phyloP scores from a whole-genome alignment of 176 grass and related monocot species.

The Themeda triandra region DNA sequence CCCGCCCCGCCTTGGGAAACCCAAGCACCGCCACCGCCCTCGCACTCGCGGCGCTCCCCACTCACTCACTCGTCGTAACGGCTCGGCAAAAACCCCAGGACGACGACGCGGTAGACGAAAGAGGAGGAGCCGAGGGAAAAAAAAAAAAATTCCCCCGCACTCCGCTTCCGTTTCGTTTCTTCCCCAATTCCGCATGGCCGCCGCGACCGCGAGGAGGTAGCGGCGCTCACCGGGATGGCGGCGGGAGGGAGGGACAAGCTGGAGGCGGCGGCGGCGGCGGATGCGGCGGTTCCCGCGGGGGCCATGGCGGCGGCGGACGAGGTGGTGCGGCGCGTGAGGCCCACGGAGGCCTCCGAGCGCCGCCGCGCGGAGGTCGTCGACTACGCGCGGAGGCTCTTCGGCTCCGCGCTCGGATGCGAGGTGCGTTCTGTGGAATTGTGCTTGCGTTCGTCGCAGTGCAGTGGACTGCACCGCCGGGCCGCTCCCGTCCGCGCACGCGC shows the following conservation, averaged over 20 bases:
- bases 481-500: background rate
- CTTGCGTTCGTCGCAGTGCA: background rate
- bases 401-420: slow-evolving; percentile 53
- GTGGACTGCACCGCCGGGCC: background rate
- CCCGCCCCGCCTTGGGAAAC: background rate
- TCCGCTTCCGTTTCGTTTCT: background rate
- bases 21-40: background rate
- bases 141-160: background rate
- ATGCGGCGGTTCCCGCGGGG: background rate
- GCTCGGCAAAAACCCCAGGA: slow-evolving; percentile 2
- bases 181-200: background rate
- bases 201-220: background rate
- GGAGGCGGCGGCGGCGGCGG: slow-evolving; percentile 14
- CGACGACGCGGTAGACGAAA: background rate
- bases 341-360: slow-evolving; percentile 59
- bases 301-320: slow-evolving; percentile 25
- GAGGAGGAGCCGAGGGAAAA: background rate
- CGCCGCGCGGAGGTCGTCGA: slow-evolving; percentile 44
- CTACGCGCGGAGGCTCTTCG: slow-evolving; percentile 61
- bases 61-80: background rate
- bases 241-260: slow-evolving; percentile 9
- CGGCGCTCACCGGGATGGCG: background rate
- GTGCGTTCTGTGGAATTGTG: slow-evolving; percentile 16
- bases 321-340: slow-evolving; percentile 57
- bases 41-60: background rate